Conservation (phyloP, 106 monocot genomes). For the Allium fistulosum region DNA sequence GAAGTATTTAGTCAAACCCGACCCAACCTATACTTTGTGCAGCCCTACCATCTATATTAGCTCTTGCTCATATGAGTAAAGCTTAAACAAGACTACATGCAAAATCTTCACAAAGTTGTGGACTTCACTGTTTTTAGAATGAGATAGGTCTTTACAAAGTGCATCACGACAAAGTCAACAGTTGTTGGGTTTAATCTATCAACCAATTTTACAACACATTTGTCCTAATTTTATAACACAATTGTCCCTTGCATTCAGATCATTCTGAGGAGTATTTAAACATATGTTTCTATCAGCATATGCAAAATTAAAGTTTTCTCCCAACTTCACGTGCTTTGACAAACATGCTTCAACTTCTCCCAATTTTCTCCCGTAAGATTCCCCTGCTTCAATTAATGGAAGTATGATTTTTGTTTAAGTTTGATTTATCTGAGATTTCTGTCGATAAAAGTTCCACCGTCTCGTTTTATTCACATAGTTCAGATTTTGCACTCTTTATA, state of each 20-base stretch:
- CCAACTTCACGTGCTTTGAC: constrained; percentile 57
- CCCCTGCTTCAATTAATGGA: constrained; percentile 12
- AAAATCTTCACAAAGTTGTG: too few relatives aligned
- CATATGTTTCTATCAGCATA: constrained; percentile 9
- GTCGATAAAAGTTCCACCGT: constrained; percentile 8
- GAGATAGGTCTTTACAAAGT: too few relatives aligned
- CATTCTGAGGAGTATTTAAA: constrained; percentile 14
- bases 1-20: too few relatives aligned
- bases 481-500: constrained; percentile 14
- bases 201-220: too few relatives aligned
- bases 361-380: constrained; percentile 52
- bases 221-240: too few relatives aligned
- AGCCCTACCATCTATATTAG: too few relatives aligned
- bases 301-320: neutral
- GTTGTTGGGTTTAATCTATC: too few relatives aligned
- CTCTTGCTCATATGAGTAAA: too few relatives aligned
- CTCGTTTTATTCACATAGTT: constrained; percentile 16
- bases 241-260: constrained; percentile 6
- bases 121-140: too few relatives aligned
- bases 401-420: constrained; percentile 6
- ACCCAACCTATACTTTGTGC: too few relatives aligned
- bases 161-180: too few relatives aligned
- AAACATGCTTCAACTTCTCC: constrained; percentile 93
- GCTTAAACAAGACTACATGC: too few relatives aligned
- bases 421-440: constrained; percentile 18